Percentiles rank a stretch among this genome's conserved stretches.
Conservation (phyloP, 352 stramenopile genomes). For the Phytophthora megakarya region DNA sequence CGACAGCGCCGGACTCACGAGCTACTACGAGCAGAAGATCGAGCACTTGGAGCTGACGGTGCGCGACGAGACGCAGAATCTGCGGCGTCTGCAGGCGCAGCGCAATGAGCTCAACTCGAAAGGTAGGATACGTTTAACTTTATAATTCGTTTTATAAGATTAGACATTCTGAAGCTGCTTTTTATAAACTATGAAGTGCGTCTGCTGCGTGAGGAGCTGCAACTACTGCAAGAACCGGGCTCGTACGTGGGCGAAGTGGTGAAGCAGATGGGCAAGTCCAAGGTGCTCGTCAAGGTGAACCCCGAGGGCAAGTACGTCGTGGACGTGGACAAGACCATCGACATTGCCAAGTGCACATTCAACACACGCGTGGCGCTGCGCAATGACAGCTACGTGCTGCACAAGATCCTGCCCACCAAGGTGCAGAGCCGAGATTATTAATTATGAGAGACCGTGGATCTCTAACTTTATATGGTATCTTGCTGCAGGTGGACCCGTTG, state of each 20-base stretch:
- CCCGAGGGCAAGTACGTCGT: constrained; percentile 99
- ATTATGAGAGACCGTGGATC: constrained; percentile 7
- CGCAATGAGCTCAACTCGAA: constrained; percentile 99
- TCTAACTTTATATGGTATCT: constrained; percentile 16
- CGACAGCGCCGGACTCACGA: constrained; percentile 66
- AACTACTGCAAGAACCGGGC: constrained; percentile 98
- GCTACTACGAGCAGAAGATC: constrained; percentile 96
- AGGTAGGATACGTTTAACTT: constrained; percentile 57
- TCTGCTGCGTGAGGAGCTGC: constrained; percentile 97
- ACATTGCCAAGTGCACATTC: constrained; percentile 96
- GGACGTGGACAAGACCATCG: constrained; percentile 97
- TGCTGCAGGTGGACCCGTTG: constrained; percentile 77
- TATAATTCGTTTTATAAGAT: constrained; percentile 11
- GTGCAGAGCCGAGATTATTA: constrained; percentile 25
- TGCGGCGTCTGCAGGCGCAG: constrained; percentile 98
- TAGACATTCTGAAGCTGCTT: constrained; percentile 13
- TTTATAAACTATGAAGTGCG: constrained; percentile 77
- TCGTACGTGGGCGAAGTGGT: constrained; percentile 99
- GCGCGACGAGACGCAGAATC: constrained; percentile 95
- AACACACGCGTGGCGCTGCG: constrained; percentile 98
- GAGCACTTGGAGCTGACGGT: constrained; percentile 94
- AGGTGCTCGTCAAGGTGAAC: constrained; percentile 99
- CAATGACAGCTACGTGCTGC: constrained; percentile 99
- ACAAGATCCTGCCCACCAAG: constrained; percentile 99
- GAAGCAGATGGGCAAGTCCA: constrained; percentile 99